Base-by-base conservation (phyloP, 2,329 filamentous ascomycete genomes). In the Teratosphaeria destructans region DNA sequence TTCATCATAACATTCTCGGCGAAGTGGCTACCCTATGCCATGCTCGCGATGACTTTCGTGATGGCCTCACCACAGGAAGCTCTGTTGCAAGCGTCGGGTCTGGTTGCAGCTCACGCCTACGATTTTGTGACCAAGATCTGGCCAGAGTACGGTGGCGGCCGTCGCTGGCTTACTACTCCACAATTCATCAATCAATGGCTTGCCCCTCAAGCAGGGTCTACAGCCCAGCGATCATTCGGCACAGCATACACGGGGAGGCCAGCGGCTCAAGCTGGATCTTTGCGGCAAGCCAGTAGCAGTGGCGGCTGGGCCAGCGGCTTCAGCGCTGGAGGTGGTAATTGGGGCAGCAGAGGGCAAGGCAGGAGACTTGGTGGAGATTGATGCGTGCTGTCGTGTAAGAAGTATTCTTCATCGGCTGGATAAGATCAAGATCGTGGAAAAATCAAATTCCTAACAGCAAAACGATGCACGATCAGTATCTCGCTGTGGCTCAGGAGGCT, bases 121-220 rank as follows among this genome's bases (percentile, higher is more conserved):
- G 89, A 97, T 72, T 99, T 97, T 70, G 74, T 96, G 56, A 90
- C 89, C 2, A 83, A 89, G 55, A 81, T 96, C 52, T 97, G 91
- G 80, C 94, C 94, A 5, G 85, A 89, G 59, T 94, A 94, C 70
- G 93, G 91, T 35, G 89, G 89, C 59, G 94, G 94, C 0, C 80
- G 78, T 57, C 95, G 92, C 70, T 80, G 87, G 55, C 79, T 96
- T 39, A 78, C 81, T 14, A 94, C 91, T 0, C 94, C 94, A 2
- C 72, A 73, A 5, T 85, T 91, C 65, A 75, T 97, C 60, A 85
- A 83, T 61, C 81, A 81, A 58, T 81, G 88, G 65, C 87, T 93
- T 60, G 60, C 80, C 75, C 58, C 71, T 67, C 29, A 77, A 76
- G 26, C 76, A 76, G 57, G 72, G 75, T 23, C 70, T 55, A 54